A percentile compares a stretch with the other conserved stretches of the same genome.
phyloP scores from a whole-genome alignment of 2,329 filamentous ascomycete genomes.

The Monilinia fructigena region DNA sequence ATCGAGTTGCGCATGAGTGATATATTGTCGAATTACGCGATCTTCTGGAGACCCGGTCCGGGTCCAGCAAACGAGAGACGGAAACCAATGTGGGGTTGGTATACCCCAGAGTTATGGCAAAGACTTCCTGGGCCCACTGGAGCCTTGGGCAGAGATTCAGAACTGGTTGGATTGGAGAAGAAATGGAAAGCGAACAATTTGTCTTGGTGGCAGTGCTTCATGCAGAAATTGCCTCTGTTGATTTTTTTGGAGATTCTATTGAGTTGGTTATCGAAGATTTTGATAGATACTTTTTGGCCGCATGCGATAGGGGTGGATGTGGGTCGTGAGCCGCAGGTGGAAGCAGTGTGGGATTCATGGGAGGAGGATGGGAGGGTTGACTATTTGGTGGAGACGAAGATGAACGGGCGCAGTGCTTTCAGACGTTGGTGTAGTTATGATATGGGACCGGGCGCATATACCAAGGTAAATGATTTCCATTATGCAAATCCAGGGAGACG shows the following conservation, averaged over 20 bases:
- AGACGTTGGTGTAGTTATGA: not conserved
- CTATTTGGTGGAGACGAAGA: conserved; percentile 11
- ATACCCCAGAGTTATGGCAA: not conserved
- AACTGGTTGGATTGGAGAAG: not conserved
- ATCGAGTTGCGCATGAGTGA: conserved; percentile 5
- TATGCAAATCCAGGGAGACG: not conserved
- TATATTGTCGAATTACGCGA: conserved; percentile 1
- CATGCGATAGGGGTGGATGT: not conserved
- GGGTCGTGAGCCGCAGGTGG: not conserved
- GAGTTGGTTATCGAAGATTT: not conserved
- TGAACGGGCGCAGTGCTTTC: not conserved
- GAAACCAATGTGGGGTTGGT: conserved; percentile 11
- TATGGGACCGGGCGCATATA: not conserved
- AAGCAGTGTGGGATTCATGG: conserved; percentile 2
- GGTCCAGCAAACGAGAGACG: not conserved
- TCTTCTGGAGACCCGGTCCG: not conserved
- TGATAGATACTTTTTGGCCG: not conserved
- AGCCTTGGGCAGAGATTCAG: not conserved
- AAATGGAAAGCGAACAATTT: not conserved
- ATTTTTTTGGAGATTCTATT: not conserved
- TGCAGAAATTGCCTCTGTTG: not conserved
- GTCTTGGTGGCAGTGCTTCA: not conserved
- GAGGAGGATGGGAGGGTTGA: not conserved
- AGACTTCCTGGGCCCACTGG: not conserved
- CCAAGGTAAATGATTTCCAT: conserved; percentile 4